Evolutionary conservation across 176 grass and related monocot species (phyloP), one percentile per base, ranked within the genome.

Genomic region (Metroxylon sagu): DNA sequence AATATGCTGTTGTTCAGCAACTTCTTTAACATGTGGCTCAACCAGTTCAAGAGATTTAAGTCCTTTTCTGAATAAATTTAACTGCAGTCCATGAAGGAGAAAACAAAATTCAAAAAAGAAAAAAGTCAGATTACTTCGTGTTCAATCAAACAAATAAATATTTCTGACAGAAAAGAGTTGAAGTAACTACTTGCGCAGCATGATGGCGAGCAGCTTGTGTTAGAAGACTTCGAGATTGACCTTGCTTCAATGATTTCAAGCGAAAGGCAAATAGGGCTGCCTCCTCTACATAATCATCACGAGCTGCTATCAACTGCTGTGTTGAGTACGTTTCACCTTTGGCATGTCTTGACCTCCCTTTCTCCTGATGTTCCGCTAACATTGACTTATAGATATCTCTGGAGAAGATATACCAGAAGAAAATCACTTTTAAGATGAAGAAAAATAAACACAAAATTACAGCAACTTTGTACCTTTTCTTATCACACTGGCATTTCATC

Each of bases 161-260:
- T 4, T 60, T 6, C 16, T 14, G 18, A 27, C 3, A 21, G 10
- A 14, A 26, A 49, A 6, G 16, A 64, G 23, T 71, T 26, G 31
- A 17, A 25, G 72, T 50, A 70, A 26, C 19, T 70, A 92, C 93
- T 81, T 92, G 93, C 56, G 87, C 79, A 73, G 93, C 87, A 88
- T 98, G 78, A 65, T 98, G 93, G 10, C 93, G 84, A 62, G 93
- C 78, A 70, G 93, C 93, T 76, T 92, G 93, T 49, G 84, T 98
- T 49, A 98, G 71, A 76, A 98, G 80, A 75, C 93, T 98, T 28
- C 74, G 59, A 53, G 85, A 98, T 78, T 91, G 93, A 26, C 93
- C 93, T 92, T 98, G 93, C 55, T 88, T 89, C 64, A 98, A 71
- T 50, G 93, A 98, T 71, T 92, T 98, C 65, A 98, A 79, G 17